Percentiles rank a stretch among this genome's conserved stretches.
Conservation (phyloP, 345 rosid species). For the Aquilaria malaccensis region DNA sequence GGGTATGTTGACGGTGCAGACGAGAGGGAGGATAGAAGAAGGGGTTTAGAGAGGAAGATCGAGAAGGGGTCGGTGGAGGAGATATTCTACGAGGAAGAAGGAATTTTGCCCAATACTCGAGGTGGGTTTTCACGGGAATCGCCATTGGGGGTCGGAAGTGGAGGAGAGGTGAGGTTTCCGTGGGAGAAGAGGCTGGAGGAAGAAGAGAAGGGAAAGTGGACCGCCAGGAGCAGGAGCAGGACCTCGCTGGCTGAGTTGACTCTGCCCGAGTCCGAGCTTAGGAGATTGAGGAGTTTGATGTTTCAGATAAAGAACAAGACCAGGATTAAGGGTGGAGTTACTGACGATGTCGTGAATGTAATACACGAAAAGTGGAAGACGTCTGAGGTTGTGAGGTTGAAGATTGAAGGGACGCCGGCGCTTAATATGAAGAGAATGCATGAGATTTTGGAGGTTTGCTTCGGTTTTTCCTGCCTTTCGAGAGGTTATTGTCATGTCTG, state of each 20-base stretch:
- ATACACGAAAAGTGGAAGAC: conserved; percentile 78
- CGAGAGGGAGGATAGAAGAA: conserved; percentile 27
- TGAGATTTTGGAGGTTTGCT: conserved; percentile 83
- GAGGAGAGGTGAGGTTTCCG: conserved; percentile 64
- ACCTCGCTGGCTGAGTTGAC: conserved; percentile 67
- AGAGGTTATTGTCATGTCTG: too few relatives aligned
- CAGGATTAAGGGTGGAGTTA: conserved; percentile 65
- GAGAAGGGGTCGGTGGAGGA: conserved; percentile 83
- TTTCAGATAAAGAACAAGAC: conserved; percentile 53
- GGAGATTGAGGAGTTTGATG: conserved; percentile 73
- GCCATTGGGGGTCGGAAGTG: conserved; percentile 34
- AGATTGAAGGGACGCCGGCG: conserved; percentile 76
- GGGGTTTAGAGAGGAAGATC: conserved; percentile 26
- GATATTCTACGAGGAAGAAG: conserved; percentile 58
- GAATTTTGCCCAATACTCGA: conserved; percentile 47
- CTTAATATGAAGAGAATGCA: conserved; percentile 91
- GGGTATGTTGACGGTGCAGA: conserved; percentile 58
- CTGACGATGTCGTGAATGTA: conserved; percentile 60
- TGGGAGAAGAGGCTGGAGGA: conserved; percentile 64
- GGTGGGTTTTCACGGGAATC: conserved; percentile 56
- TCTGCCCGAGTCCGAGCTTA: conserved; percentile 62
- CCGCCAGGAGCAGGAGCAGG: conserved; percentile 47
- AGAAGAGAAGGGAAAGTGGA: conserved; percentile 38
- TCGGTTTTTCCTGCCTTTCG: conserved; percentile 1
- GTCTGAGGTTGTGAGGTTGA: conserved; percentile 73